Percentiles rank a stretch among this genome's conserved stretches.
Evolutionary conservation across 257 asterid genomes (phyloP).

Genomic region (Solanum okadae): DNA sequence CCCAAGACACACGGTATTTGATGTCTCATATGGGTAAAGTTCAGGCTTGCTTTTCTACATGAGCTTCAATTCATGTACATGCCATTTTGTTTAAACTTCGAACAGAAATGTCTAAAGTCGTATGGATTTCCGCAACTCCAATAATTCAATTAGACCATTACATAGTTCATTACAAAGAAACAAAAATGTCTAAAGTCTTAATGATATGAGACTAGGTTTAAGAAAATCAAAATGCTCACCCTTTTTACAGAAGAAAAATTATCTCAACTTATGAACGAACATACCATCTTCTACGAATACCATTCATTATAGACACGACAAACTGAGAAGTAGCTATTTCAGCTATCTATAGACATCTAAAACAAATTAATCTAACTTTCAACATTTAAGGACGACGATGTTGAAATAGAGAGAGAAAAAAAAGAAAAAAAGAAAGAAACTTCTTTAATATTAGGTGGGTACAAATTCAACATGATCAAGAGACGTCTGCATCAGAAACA

Average conservation of each 20-base stretch:
- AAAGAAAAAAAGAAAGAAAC: not conserved
- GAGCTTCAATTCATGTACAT: too few relatives aligned
- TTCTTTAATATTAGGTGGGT: slow-evolving; percentile 49
- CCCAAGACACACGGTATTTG: not conserved
- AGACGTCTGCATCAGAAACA: slow-evolving; percentile 25
- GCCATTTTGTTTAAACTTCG: too few relatives aligned
- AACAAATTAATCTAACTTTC: not conserved
- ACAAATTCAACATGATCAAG: slow-evolving; percentile 31
- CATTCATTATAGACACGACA: not conserved
- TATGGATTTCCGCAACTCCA: too few relatives aligned
- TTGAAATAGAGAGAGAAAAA: not conserved
- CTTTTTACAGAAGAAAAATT: not conserved
- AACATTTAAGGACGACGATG: not conserved
- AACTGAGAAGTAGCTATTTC: not conserved
- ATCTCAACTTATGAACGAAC: not conserved
- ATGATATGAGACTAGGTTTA: too few relatives aligned
- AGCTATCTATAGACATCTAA: not conserved
- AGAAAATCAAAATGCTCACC: too few relatives aligned
- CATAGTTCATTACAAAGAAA: too few relatives aligned
- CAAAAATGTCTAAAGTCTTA: too few relatives aligned
- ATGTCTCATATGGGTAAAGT: not conserved
- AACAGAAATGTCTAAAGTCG: too few relatives aligned
- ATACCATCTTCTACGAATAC: not conserved
- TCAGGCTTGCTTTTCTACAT: not conserved
- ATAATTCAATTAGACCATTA: too few relatives aligned